These are phyloP conservation scores for Teratosphaeria destructans DNA, from an alignment of 2,329 filamentous ascomycete genomes.

Conservation along the genomic window DNA sequence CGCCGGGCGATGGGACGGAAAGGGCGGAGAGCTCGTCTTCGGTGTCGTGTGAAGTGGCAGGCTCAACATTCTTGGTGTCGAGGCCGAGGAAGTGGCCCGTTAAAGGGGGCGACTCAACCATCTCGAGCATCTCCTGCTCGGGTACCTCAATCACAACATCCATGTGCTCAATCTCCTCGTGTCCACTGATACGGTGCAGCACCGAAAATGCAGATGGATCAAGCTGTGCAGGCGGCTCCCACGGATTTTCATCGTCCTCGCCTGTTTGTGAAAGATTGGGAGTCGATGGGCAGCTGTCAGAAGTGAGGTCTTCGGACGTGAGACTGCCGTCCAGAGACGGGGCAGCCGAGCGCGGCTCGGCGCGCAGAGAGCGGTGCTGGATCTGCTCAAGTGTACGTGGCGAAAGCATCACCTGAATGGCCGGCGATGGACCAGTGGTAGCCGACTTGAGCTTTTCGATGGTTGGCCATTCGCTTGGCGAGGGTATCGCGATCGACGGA, in stretches of 20 bases:
- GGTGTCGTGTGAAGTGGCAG: conserved; percentile 44
- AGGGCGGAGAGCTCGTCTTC: conserved; percentile 55
- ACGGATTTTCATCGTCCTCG: conserved; percentile 47
- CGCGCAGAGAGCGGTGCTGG: conserved; percentile 44
- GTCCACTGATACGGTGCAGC: conserved; percentile 60
- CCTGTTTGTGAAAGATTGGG: conserved; percentile 53
- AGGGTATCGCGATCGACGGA: conserved; percentile 50
- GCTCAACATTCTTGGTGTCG: conserved; percentile 17
- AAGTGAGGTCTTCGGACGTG: conserved; percentile 76
- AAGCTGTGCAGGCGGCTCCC: conserved; percentile 50
- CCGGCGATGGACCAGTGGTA: conserved; percentile 36
- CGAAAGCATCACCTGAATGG: conserved; percentile 29
- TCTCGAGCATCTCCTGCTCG: conserved; percentile 53
- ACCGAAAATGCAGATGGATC: conserved; percentile 73
- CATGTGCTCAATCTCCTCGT: conserved; percentile 22
- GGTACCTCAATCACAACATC: conserved; percentile 32
- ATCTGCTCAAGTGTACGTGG: conserved; percentile 56
- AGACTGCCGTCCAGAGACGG: conserved; percentile 85
- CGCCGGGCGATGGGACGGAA: conserved; percentile 77
- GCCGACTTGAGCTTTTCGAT: conserved; percentile 41
- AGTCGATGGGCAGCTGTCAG: conserved; percentile 73
- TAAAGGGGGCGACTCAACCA: conserved; percentile 36
- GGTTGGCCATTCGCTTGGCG: conserved; percentile 46
- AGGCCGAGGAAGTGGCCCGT: conserved; percentile 34
- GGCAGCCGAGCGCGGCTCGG: conserved; percentile 67